These are phyloP conservation scores for Calonectria multiphialidica DNA, from an alignment of 2,329 filamentous ascomycete genomes.

Conservation along the genomic window DNA sequence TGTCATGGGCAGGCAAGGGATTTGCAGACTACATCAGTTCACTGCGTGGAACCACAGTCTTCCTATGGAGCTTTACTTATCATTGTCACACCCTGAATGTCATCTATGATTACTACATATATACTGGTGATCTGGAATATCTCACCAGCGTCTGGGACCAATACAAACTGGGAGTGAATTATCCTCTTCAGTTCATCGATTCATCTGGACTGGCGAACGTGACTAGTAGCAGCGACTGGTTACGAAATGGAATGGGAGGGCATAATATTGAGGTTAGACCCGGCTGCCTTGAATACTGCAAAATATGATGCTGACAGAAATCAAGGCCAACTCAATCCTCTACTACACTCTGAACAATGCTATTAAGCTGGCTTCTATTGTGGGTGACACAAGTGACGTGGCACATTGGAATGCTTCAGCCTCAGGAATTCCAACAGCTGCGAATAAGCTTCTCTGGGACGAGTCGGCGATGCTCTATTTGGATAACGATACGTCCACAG, in stretches of 20 bases:
- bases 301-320: not conserved
- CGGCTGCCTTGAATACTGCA: not conserved
- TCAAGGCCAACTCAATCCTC: not conserved
- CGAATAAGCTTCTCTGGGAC: not conserved
- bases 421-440: not conserved
- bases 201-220: not conserved
- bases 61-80: not conserved
- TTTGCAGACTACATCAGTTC: not conserved
- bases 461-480: not conserved
- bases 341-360: not conserved
- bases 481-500: not conserved
- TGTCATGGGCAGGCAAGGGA: not conserved
- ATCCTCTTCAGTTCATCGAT: not conserved
- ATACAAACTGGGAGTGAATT: not conserved
- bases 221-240: not conserved
- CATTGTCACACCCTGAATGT: not conserved
- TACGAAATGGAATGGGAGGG: not conserved
- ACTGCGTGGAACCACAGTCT: not conserved
- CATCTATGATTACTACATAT: not conserved
- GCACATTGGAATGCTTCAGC: not conserved
- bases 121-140: not conserved
- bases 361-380: not conserved
- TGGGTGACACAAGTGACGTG: not conserved
- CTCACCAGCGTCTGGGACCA: not conserved
- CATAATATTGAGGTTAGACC: not conserved